Conservation (phyloP, 2,329 filamentous ascomycete species). For the Penicillium expansum region DNA sequence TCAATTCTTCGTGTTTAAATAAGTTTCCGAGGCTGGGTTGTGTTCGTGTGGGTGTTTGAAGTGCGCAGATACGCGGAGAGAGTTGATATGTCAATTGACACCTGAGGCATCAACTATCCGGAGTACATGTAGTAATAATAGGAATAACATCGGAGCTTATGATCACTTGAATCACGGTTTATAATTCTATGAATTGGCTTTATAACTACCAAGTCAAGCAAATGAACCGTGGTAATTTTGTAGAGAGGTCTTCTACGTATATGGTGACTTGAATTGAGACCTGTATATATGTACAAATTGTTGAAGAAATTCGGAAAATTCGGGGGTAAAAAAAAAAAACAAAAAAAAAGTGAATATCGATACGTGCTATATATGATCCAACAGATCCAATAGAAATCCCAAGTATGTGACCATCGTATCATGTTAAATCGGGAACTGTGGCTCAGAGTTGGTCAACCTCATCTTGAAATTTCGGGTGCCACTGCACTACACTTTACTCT, state of each 20-base stretch:
- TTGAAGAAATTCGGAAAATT: too few relatives aligned
- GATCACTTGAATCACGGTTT: not conserved
- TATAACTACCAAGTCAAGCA: not conserved
- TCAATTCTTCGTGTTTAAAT: not conserved
- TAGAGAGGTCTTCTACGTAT: not conserved
- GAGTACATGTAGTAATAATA: not conserved
- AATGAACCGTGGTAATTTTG: not conserved
- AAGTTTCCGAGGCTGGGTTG: constrained; percentile 7
- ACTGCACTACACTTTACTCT: not conserved
- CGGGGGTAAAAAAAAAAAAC: not conserved
- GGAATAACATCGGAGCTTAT: not conserved
- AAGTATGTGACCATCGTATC: not conserved
- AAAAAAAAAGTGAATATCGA: not conserved
- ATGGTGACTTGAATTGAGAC: not conserved
- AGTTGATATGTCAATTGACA: constrained; percentile 17
- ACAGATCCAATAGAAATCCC: not conserved
- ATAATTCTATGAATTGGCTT: not conserved
- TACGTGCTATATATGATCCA: not conserved
- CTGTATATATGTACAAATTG: not conserved
- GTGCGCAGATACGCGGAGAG: constrained; percentile 9
- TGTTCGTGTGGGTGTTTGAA: not conserved
- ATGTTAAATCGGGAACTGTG: not conserved
- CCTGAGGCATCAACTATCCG: constrained; percentile 20
- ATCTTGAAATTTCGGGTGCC: constrained; percentile 1
- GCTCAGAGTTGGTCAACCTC: not conserved